Base-by-base conservation (phyloP, 1,284 basidiomycete species). In the Somion occarium region DNA sequence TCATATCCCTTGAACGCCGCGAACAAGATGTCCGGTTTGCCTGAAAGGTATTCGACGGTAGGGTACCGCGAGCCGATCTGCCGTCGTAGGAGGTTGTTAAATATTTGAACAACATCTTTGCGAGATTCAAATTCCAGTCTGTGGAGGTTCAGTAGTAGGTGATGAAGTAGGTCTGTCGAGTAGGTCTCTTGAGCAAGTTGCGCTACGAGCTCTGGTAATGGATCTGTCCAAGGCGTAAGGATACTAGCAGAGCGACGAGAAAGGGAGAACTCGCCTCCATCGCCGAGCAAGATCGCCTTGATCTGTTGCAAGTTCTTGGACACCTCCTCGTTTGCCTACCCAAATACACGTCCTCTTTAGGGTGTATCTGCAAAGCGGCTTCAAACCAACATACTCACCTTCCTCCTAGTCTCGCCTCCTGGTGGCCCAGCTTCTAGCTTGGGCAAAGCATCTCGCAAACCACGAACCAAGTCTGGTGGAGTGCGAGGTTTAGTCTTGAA, bases 111-210 rank as follows among this genome's bases (percentile, higher is more conserved):
- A 25, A 96, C 93, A 63, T 99, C 97, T 72, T 99, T 99, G 60
- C 91, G 80, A 26, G 91, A 85, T 73, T 99, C 97, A 64, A 99
- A 99, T 64, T 99, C 97, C 65, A 99, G 89, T 37, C 85, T 82
- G 27, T 79, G 81, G 59, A 98, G 88, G 66, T 91, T 83, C 44
- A 82, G 72, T 15, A 98, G 85, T 56, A 99, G 83, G 46, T 85
- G 74, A 56, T 88, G 80, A 9, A 99, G 77, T 20, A 98, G 76
- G 65, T 98, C 93, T 51, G 88, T 88, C 55, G 85, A 85, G 71
- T 99, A 99, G 3, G 93, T 91, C 66, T 99, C 96, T 65, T 98
- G 93, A 0, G 96, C 91, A 15, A 99, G 82, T 65, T 98, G 93
- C 1, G 93, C 93, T 38, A 95, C 80, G 24, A 91, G 75, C 63